phyloP scores from a whole-genome alignment of 176 grass and related monocot species.

The Thalia dealbata region DNA sequence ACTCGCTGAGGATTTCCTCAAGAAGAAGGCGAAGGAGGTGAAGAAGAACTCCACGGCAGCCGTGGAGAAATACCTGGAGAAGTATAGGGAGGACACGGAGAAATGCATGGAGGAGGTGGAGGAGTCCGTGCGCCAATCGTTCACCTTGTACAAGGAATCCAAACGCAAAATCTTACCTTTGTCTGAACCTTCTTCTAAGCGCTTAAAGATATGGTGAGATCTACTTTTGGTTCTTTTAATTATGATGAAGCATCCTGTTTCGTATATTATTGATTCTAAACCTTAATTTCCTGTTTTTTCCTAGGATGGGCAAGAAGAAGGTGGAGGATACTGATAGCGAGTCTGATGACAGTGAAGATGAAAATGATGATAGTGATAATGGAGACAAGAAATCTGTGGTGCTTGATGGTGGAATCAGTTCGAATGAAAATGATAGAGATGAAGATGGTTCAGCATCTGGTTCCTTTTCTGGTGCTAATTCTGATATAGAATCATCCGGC shows the following conservation, averaged over 20 bases:
- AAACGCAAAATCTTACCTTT: slow-evolving; percentile 55
- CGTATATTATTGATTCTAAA: slow-evolving; percentile 9
- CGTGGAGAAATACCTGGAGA: slow-evolving; percentile 89
- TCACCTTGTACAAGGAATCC: slow-evolving; percentile 37
- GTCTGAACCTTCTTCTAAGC: slow-evolving; percentile 49
- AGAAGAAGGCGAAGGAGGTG: slow-evolving; percentile 79
- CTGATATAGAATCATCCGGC: slow-evolving; percentile 55
- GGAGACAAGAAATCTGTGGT: slow-evolving; percentile 39
- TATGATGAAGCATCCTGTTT: neutral
- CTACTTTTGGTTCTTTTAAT: neutral
- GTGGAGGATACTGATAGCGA: slow-evolving; percentile 51
- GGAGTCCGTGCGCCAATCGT: slow-evolving; percentile 65
- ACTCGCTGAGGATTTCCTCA: slow-evolving; percentile 69
- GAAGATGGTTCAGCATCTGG: slow-evolving; percentile 25
- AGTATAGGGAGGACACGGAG: slow-evolving; percentile 71
- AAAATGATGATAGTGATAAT: slow-evolving; percentile 31
- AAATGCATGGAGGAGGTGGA: slow-evolving; percentile 61
- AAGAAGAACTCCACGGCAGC: slow-evolving; percentile 26
- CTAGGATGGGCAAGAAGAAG: slow-evolving; percentile 89
- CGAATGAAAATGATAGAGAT: slow-evolving; percentile 37
- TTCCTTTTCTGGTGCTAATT: slow-evolving; percentile 40
- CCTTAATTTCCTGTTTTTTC: slow-evolving; percentile 20
- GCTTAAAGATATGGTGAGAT: slow-evolving; percentile 79
- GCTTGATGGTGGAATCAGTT: slow-evolving; percentile 50
- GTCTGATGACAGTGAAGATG: slow-evolving; percentile 45